Evolutionary conservation across 2,329 filamentous ascomycete genomes (phyloP).

Genomic region (Rhinocladiella mackenziei): DNA sequence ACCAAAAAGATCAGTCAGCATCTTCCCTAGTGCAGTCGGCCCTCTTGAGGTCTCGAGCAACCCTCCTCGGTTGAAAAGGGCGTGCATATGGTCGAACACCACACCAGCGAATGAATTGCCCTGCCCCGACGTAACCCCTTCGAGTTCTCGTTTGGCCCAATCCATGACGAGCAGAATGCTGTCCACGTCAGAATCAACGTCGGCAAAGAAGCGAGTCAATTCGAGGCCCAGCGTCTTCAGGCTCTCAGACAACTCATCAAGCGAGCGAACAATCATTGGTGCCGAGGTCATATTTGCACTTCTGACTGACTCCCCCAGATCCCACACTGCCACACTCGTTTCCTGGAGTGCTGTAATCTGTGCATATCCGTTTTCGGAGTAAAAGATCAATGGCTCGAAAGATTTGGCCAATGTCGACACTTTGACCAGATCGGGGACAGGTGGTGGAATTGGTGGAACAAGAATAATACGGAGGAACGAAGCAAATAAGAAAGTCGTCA

Average conservation of each 20-base stretch:
- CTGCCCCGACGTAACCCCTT: constrained; percentile 60
- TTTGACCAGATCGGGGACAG: constrained; percentile 82
- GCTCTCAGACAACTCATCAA: constrained; percentile 81
- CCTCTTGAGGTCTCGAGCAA: constrained; percentile 38
- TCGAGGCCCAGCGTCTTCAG: constrained; percentile 80
- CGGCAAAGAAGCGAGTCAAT: constrained; percentile 86
- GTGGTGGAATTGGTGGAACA: constrained; percentile 61
- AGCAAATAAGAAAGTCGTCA: constrained; percentile 62
- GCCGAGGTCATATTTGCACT: constrained; percentile 88
- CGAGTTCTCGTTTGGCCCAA: constrained; percentile 83
- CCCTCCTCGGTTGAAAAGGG: constrained; percentile 59
- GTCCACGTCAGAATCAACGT: constrained; percentile 89
- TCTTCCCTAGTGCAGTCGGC: constrained; percentile 64
- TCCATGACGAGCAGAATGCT: constrained; percentile 93
- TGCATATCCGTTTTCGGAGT: constrained; percentile 80
- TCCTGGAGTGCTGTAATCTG: constrained; percentile 87
- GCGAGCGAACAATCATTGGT: constrained; percentile 75
- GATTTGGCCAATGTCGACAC: constrained; percentile 83
- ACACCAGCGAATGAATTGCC: constrained; percentile 27
- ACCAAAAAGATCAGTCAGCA: constrained; percentile 72
- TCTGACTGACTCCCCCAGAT: constrained; percentile 84
- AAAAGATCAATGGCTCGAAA: constrained; percentile 92
- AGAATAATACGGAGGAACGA: constrained; percentile 63
- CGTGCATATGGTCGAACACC: constrained; percentile 82
- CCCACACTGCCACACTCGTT: constrained; percentile 90